Base-by-base conservation (phyloP, 495 filamentous ascomycete species). In the Talaromyces liani region DNA sequence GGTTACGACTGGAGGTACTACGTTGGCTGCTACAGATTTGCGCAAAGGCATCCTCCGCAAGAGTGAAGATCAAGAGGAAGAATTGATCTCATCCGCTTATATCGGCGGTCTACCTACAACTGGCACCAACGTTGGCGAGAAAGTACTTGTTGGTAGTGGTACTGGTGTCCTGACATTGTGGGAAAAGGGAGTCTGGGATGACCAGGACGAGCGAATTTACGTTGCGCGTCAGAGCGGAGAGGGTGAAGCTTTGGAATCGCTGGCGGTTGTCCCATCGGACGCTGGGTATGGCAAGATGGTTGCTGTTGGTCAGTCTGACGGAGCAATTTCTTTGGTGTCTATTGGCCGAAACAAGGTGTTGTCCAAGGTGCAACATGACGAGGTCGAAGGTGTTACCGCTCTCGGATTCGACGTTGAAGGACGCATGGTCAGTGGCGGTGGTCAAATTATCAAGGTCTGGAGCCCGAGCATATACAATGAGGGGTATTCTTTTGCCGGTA, bases 61-160 rank as follows among this genome's bases (percentile, higher is more conserved):
- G 59, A 95, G 91, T 65, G 94, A 96, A 70, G 90, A 97, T 69
- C 92, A 97, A 69, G 94, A 92, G 65, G 94, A 97, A 63, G 94
- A 98, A 72, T 73, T 97, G 62, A 82, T 97, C 14, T 90, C 88
- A 71, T 89, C 89, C 1, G 77, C 84, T 6, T 89, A 90, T 71
- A 87, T 97, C 24, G 80, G 81, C 6, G 84, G 87, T 2, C 80
- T 93, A 34, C 77, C 84, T 2, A 83, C 85, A 41, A 79, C 84
- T 20, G 86, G 88, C 60, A 79, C 75, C 25, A 83, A 76, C 62
- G 85, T 86, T 25, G 90, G 89, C 2, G 83, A 89, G 67, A 91
- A 96, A 68, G 78, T 96, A 1, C 73, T 92, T 1, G 87, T 96
- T 2, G 94, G 94, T 33, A 89, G 87, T 14, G 85, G 86, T 10